Percentiles rank a stretch among this genome's conserved stretches.
Conservation (phyloP, 352 stramenopile genomes). For the Pythium aquatile region DNA sequence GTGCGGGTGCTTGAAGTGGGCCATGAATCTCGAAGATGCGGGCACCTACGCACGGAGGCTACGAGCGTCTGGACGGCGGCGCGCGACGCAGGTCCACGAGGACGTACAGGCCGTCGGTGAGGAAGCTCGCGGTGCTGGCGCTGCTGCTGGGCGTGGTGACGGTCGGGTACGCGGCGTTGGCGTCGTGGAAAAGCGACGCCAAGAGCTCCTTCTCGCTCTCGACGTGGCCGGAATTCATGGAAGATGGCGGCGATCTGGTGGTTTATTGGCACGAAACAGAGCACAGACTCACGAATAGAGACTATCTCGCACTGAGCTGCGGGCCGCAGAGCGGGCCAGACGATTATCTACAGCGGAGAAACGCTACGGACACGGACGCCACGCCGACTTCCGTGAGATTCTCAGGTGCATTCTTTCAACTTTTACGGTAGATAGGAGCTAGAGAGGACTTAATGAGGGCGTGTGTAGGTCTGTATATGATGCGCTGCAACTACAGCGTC, state of each 20-base stretch:
- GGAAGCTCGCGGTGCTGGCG: constrained; percentile 4
- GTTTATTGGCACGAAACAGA: constrained; percentile 38
- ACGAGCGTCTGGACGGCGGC: background rate
- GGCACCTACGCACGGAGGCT: background rate
- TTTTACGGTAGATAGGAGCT: no score
- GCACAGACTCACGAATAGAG: constrained; percentile 22
- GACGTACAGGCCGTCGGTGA: background rate
- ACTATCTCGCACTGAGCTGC: constrained; percentile 72
- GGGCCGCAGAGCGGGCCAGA: constrained; percentile 42
- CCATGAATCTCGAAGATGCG: background rate
- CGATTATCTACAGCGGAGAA: constrained; percentile 46
- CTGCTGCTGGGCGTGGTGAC: background rate
- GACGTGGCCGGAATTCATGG: constrained; percentile 36
- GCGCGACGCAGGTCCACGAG: background rate
- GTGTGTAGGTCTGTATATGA: constrained; percentile 47
- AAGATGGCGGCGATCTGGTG: constrained; percentile 52
- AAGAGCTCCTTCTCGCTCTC: constrained; percentile 31
- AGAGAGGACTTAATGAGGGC: background rate
- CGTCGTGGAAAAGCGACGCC: background rate
- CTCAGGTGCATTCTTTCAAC: constrained; percentile 18
- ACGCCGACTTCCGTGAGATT: constrained; percentile 52
- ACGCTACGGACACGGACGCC: constrained; percentile 33
- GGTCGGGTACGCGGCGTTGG: background rate
- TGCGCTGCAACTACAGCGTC: constrained; percentile 66
- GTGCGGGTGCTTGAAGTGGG: constrained; percentile 3